Evolutionary conservation across 2,329 filamentous ascomycete species (phyloP), one percentile per base, ranked within the genome.

Genomic region (Arachnomyces sp.): DNA sequence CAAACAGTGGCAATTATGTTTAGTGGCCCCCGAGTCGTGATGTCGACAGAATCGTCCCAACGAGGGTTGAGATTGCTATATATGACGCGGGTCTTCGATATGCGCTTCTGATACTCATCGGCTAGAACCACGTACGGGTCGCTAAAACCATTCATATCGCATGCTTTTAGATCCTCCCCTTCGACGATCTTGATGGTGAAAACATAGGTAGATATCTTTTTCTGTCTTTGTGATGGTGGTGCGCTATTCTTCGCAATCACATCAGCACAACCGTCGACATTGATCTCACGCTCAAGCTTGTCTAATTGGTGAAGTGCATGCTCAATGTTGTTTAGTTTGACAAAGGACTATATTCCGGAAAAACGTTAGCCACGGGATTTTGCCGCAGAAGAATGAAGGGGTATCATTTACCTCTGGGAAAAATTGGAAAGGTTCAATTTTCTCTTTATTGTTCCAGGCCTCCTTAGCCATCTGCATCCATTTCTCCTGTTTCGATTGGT

Each of bases 131-230:
- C 88, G 56, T 98, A 98, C 0, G 92, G 92, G 64, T 98, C 92
- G 58, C 90, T 96, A 49, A 83, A 79, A 28, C 92, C 92, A 53
- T 85, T 93, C 51, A 94, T 81, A 62, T 98, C 92, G 59, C 92
- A 96, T n/a, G 92, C 87, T 64, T 96, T 96, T 52, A 98, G 72
- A 54, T 98, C 92, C 64, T 98, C 92, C 7, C 86, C 92, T 64
- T 98, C 92, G 17, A 98, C 89, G 43, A 98, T 89, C 67, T 98
- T 98, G 65, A 98, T 89, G 1, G 92, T 96, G 64, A 98, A 98
- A 40, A 95, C 89, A 59, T 94, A 96, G 58, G 93, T 95, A 47
- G 79, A 84, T 31, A 82, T 78, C 53, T 79, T 82, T 52, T 79
- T 79, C 42, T 76, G 72, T 55, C 73, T 73, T 44, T 79, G 76